A percentile compares a stretch with the other conserved stretches of the same genome.
Conservation (phyloP, 768 basidiomycete genomes). For the Mycena pura region DNA sequence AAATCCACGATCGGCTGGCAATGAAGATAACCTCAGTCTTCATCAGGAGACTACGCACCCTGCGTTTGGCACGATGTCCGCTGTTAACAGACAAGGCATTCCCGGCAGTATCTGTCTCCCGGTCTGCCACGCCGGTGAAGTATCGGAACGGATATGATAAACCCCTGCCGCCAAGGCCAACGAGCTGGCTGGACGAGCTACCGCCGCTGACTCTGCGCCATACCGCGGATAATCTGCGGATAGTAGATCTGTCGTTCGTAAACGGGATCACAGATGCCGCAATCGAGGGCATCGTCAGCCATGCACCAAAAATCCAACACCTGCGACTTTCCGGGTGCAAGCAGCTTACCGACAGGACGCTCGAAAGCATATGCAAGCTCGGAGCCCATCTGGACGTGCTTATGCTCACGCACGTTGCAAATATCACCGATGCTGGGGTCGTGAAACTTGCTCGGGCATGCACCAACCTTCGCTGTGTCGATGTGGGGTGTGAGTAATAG, state of each 20-base stretch:
- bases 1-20: not conserved
- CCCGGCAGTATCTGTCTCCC: slow-evolving; percentile 75
- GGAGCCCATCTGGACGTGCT: slow-evolving; percentile 81
- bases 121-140: slow-evolving; percentile 33
- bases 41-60: slow-evolving; percentile 68
- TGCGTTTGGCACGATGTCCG: slow-evolving; percentile 81
- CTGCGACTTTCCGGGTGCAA: slow-evolving; percentile 81
- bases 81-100: slow-evolving; percentile 82
- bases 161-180: slow-evolving; percentile 61
- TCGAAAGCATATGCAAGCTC: slow-evolving; percentile 73
- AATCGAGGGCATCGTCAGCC: slow-evolving; percentile 74
- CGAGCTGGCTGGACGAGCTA: slow-evolving; percentile 66
- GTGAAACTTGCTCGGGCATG: slow-evolving; percentile 74
- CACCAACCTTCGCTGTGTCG: slow-evolving; percentile 77
- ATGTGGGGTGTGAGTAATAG: slow-evolving; percentile 80
- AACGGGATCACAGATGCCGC: slow-evolving; percentile 74
- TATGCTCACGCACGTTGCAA: slow-evolving; percentile 79
- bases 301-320: slow-evolving; percentile 79
- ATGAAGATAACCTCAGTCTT: slow-evolving; percentile 23
- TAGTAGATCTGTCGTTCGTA: slow-evolving; percentile 81
- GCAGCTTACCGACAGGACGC: slow-evolving; percentile 71
- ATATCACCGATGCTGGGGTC: slow-evolving; percentile 81
- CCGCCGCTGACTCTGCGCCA: slow-evolving; percentile 69
- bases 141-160: slow-evolving; percentile 45
- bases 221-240: slow-evolving; percentile 74